These are phyloP conservation scores for Ascochyta koolunga DNA, from an alignment of 2,329 filamentous ascomycete genomes.

Conservation along the genomic window DNA sequence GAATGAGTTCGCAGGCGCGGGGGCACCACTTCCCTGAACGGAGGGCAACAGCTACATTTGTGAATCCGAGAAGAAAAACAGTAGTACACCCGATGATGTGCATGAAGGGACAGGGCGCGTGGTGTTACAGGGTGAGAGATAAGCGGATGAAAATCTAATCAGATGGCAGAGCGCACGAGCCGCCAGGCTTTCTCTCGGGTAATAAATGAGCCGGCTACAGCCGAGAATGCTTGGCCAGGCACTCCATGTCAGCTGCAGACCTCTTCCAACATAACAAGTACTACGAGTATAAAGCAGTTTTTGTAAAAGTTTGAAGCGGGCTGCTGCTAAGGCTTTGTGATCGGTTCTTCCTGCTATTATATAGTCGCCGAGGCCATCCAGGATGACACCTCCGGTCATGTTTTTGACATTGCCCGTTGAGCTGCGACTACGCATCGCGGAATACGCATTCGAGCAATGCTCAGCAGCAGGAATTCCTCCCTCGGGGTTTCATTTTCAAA, in stretches of 20 bases:
- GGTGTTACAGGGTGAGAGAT: slow-evolving; percentile 17
- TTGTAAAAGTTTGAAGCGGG: too few species aligned
- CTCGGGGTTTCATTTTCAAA: background rate
- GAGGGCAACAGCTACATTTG: slow-evolving; percentile 20
- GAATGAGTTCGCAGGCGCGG: slow-evolving; percentile 34
- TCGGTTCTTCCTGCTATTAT: too few species aligned
- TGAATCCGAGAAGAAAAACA: slow-evolving; percentile 13
- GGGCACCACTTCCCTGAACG: slow-evolving; percentile 37
- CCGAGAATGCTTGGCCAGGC: too few species aligned
- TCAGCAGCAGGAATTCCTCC: slow-evolving; percentile 5
- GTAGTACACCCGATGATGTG: slow-evolving; percentile 17
- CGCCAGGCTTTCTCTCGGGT: too few species aligned
- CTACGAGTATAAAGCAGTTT: too few species aligned
- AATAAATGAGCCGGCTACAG: background rate
- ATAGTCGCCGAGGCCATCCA: too few species aligned
- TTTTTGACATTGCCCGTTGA: slow-evolving; percentile 46
- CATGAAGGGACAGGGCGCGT: slow-evolving; percentile 19
- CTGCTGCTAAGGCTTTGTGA: too few species aligned
- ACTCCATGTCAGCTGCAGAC: too few species aligned
- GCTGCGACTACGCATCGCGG: slow-evolving; percentile 44
- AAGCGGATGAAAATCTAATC: slow-evolving; percentile 33
- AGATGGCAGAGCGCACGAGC: slow-evolving; percentile 15
- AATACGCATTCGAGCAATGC: slow-evolving; percentile 26
- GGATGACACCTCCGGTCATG: background rate
- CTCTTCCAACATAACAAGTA: too few species aligned